phyloP scores from a whole-genome alignment of 805 yeast species.

The Wickerhamomyces rabaulensis region DNA sequence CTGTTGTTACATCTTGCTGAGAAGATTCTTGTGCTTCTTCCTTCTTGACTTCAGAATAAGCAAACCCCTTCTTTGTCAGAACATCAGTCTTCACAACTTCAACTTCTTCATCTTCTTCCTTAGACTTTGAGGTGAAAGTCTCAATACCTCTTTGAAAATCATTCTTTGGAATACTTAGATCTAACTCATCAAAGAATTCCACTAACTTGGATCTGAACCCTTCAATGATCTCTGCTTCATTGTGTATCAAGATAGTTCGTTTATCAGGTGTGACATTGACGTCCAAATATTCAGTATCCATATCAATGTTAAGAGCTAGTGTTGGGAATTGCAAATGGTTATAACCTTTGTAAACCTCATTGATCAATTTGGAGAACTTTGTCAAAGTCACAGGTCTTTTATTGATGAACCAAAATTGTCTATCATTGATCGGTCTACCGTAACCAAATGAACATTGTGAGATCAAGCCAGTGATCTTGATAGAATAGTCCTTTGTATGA shows the following conservation, averaged over 20 bases:
- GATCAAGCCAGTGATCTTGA: slow-evolving; percentile 52
- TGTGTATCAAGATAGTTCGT: slow-evolving; percentile 60
- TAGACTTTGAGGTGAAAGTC: slow-evolving; percentile 1
- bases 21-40: slow-evolving; percentile 5
- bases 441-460: slow-evolving; percentile 78
- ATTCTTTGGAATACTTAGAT: slow-evolving; percentile 27
- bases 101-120: slow-evolving; percentile 4
- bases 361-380: slow-evolving; percentile 50
- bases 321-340: slow-evolving; percentile 74
- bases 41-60: not conserved
- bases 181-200: slow-evolving; percentile 38
- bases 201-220: slow-evolving; percentile 45
- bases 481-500: slow-evolving; percentile 23
- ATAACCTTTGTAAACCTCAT: slow-evolving; percentile 67
- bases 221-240: slow-evolving; percentile 58
- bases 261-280: slow-evolving; percentile 93
- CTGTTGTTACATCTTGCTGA: not conserved
- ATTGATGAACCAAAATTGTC: slow-evolving; percentile 74
- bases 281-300: slow-evolving; percentile 57
- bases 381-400: slow-evolving; percentile 65
- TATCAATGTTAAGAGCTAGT: slow-evolving; percentile 52
- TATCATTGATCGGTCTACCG: slow-evolving; percentile 65
- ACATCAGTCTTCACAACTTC: not conserved
- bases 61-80: not conserved
- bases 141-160: slow-evolving; percentile 6